Conservation (phyloP, 202 grass and related monocot species). For the Eragrostis tef region DNA sequence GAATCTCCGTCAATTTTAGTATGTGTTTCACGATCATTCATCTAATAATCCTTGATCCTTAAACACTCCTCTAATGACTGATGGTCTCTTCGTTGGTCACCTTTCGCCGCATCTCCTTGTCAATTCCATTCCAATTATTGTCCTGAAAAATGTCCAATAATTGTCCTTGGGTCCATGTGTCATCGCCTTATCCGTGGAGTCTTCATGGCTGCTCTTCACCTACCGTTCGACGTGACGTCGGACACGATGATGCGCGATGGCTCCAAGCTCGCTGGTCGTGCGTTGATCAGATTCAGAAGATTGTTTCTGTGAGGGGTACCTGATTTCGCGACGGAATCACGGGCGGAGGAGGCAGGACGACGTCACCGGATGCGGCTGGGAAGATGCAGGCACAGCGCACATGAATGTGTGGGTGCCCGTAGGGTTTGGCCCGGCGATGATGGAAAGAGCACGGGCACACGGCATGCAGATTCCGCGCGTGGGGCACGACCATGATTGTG, state of each 20-base stretch:
- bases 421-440: not conserved
- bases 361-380: not conserved
- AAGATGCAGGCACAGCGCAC: conserved; percentile 1
- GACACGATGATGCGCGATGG: not conserved
- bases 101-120: not conserved
- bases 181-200: not conserved
- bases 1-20: not conserved
- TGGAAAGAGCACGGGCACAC: not conserved
- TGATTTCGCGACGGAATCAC: not conserved
- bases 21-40: not conserved
- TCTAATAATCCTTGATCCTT: not conserved
- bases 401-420: not conserved
- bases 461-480: not conserved
- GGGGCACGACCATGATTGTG: conserved; percentile 11
- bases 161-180: conserved; percentile 40
- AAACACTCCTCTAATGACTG: not conserved
- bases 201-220: conserved; percentile 24
- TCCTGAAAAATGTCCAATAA: conserved; percentile 29
- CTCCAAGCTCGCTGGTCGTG: not conserved
- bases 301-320: not conserved
- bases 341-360: not conserved
- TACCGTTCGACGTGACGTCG: conserved; percentile 14
- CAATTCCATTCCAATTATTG: not conserved
- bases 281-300: not conserved
- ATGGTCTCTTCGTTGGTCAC: not conserved